Conservation (phyloP, 108 stramenopile genomes). For the Skeletonema potamos region DNA sequence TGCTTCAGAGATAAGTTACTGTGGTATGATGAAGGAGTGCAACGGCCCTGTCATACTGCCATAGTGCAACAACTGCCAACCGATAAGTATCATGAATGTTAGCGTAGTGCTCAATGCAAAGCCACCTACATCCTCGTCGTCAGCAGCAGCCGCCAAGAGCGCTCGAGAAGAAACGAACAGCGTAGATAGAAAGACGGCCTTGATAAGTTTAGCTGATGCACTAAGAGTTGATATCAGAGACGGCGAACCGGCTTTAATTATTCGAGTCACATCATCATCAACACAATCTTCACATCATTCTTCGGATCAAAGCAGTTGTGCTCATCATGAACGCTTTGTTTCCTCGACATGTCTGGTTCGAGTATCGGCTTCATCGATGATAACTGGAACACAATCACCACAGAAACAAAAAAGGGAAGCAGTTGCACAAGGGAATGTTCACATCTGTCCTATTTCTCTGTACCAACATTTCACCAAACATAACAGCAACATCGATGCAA, state of each 20-base stretch:
- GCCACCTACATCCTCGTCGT: not conserved
- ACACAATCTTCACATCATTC: not conserved
- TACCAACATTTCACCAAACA: not conserved
- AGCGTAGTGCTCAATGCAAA: not conserved
- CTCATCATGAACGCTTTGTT: not conserved
- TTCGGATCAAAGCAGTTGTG: not conserved
- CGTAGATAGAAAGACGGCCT: slow-evolving; percentile 7
- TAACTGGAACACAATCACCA: slow-evolving; percentile 2
- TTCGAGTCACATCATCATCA: not conserved
- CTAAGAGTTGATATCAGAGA: slow-evolving; percentile 18
- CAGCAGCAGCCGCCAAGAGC: not conserved
- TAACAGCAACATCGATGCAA: not conserved
- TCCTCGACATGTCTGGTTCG: not conserved
- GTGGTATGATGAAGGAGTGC: too few relatives aligned
- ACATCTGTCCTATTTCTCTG: not conserved
- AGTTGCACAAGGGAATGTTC: slow-evolving; percentile 3
- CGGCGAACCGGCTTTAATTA: slow-evolving; percentile 25
- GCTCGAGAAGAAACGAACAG: not conserved
- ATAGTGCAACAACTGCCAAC: too few relatives aligned
- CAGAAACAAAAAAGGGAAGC: slow-evolving; percentile 1
- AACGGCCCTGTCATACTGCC: too few relatives aligned
- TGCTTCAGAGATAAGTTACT: too few relatives aligned
- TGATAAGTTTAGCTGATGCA: slow-evolving; percentile 7
- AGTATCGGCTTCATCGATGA: not conserved
- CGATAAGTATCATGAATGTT: not conserved